Conservation (phyloP, 768 basidiomycete genomes). For the Boletus rufocinnamomeus region DNA sequence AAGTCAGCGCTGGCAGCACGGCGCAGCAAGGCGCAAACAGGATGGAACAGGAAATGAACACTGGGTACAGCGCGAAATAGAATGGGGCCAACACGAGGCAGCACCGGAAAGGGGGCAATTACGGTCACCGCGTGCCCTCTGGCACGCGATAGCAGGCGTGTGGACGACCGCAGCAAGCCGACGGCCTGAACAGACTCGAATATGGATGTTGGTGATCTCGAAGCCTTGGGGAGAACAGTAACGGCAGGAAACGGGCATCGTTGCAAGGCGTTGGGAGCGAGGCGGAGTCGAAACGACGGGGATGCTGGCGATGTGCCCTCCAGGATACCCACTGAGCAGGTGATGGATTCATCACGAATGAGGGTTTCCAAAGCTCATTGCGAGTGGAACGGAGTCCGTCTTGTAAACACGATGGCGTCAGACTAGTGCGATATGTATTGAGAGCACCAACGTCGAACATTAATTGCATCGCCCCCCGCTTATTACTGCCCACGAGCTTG, state of each 20-base stretch:
- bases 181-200: not conserved
- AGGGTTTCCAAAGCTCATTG: not conserved
- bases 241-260: not conserved
- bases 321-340: not conserved
- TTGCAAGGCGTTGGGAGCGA: not conserved
- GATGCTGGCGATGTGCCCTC: not conserved
- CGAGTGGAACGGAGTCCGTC: not conserved
- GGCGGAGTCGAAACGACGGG: not conserved
- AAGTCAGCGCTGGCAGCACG: slow-evolving; percentile 6
- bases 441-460: not conserved
- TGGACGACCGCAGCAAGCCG: not conserved
- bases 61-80: slow-evolving; percentile 16
- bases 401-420: not conserved
- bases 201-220: not conserved
- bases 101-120: slow-evolving; percentile 29
- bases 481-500: not conserved
- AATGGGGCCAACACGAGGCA: slow-evolving; percentile 34
- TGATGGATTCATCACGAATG: not conserved
- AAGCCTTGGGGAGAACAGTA: not conserved
- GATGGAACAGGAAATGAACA: slow-evolving; percentile 25
- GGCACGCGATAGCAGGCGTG: slow-evolving; percentile 20
- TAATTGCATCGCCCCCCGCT: not conserved
- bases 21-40: slow-evolving; percentile 30
- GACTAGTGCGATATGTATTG: not conserved
- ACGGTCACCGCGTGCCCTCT: slow-evolving; percentile 14